Evolutionary conservation across 768 basidiomycete genomes (phyloP).

Genomic region (Trametes sanguinea): DNA sequence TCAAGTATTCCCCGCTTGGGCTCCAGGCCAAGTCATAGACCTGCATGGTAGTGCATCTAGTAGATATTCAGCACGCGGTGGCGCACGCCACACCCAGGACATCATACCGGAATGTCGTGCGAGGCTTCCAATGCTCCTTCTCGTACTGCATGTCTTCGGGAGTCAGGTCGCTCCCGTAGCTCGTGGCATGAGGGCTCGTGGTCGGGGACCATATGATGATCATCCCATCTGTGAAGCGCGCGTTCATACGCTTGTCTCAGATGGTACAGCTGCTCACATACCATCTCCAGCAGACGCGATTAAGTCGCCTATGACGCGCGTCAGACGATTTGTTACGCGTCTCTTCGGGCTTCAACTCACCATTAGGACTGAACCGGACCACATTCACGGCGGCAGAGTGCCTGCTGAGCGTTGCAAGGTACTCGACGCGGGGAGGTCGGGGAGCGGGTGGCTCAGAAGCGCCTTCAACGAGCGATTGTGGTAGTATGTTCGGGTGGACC

Average conservation of each 20-base stretch:
- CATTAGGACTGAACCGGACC: conserved; percentile 93
- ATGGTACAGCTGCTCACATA: conserved; percentile 40
- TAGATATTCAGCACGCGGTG: neutral
- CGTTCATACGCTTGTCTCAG: conserved; percentile 1
- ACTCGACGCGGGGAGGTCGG: conserved; percentile 88
- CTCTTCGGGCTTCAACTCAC: conserved; percentile 42
- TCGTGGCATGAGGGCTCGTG: conserved; percentile 63
- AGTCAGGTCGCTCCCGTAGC: conserved; percentile 82
- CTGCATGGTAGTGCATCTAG: conserved; percentile 89
- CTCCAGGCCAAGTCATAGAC: conserved; percentile 99
- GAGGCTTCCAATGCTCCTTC: conserved; percentile 94
- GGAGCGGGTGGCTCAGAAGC: conserved; percentile 40
- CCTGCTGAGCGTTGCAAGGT: conserved; percentile 88
- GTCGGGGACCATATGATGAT: conserved; percentile 94
- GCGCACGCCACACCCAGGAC: neutral
- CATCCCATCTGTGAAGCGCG: conserved; percentile 76
- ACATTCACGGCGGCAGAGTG: conserved; percentile 97
- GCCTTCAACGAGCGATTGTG: conserved; percentile 54
- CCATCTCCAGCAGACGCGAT: conserved; percentile 98
- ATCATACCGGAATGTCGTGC: conserved; percentile 77
- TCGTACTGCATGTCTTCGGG: conserved; percentile 83
- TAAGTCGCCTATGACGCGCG: conserved; percentile 61
- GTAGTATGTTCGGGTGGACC: conserved; percentile 88
- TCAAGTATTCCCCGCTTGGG: conserved; percentile 89
- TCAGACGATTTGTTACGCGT: conserved; percentile 9